Base-by-base conservation (phyloP, 345 rosid genomes). In the Lumnitzera racemosa region DNA sequence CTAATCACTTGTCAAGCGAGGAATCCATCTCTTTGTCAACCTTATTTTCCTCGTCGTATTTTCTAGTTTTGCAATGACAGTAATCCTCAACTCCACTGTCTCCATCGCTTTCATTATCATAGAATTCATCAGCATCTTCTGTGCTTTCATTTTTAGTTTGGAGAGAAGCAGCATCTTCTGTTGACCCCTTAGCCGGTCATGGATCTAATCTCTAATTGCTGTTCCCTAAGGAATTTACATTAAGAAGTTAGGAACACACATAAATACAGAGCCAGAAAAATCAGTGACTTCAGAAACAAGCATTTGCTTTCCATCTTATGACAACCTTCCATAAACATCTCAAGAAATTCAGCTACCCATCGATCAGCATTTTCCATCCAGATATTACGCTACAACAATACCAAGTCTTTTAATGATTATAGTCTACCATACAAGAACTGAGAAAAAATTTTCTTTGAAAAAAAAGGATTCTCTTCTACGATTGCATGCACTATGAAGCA, bases 311-410 rank as follows among this genome's bases (percentile, higher is more conserved):
- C 99, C 99, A 94, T 86, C 76, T 94, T 94, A 72, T 94, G 99
- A 69, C 90, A 94, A 58, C 99, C 86, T 84, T 94, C 99, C 76
- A 90, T 97, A 31, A 94, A 94, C 87, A 90, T 90, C 79, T 94
- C 99, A 10, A 94, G 88, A 65, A 94, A 94, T 66, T 97, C 99
- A 29, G 95, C 95, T 14, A 94, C 99, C 91, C 83, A 88, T 2
- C 99, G 84, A 72, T 94, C 97, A 60, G 99, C 99, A 70, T 94
- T 94, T 78, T 86, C 97, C 48, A 94, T 95, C 99, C 99, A 94
- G 74, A 85, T 95, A 59, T 88, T 78, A 52, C 84, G 89, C 41
- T 76, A 81, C 78, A 78, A 70, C 14, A 80, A 75, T 65, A 83
- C 97, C 14, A 80, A 83, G 79, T 82, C 68, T n/a, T 83, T 76